A percentile compares a stretch with the other conserved stretches of the same genome.
Conservation (phyloP, 2,329 filamentous ascomycete genomes). For the Fusarium oxysporum region DNA sequence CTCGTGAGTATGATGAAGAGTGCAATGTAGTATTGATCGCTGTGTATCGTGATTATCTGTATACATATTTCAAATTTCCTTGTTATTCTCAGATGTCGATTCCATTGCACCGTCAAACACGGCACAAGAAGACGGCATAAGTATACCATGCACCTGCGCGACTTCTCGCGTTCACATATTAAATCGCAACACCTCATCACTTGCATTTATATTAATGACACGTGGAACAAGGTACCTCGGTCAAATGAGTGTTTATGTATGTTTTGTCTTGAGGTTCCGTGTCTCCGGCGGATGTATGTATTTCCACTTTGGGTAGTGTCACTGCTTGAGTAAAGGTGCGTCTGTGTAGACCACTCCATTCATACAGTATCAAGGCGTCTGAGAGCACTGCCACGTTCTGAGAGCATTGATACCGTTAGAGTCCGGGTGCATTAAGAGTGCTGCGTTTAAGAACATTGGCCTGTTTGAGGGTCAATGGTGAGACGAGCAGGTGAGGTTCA, state of each 20-base stretch:
- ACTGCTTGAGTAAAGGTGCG: neutral
- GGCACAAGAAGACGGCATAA: neutral
- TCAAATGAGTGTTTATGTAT: neutral
- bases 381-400: neutral
- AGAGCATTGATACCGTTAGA: neutral
- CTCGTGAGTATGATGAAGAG: neutral
- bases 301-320: slow-evolving; percentile 5
- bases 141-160: slow-evolving; percentile 8
- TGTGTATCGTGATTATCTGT: neutral
- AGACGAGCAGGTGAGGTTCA: slow-evolving; percentile 23
- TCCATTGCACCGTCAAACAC: neutral
- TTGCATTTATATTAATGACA: neutral
- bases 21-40: neutral
- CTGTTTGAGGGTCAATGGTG: slow-evolving; percentile 10
- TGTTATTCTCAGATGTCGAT: neutral
- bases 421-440: neutral
- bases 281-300: slow-evolving; percentile 10
- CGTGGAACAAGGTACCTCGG: slow-evolving; percentile 21
- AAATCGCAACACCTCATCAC: slow-evolving; percentile 12
- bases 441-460: neutral
- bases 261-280: neutral
- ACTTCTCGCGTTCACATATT: slow-evolving; percentile 18
- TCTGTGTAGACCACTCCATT: neutral
- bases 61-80: neutral
- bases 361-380: neutral